These are phyloP conservation scores for Basidiobolus meristosporus DNA, from an alignment of 371 early-diverging fungal species.

Conservation along the genomic window DNA sequence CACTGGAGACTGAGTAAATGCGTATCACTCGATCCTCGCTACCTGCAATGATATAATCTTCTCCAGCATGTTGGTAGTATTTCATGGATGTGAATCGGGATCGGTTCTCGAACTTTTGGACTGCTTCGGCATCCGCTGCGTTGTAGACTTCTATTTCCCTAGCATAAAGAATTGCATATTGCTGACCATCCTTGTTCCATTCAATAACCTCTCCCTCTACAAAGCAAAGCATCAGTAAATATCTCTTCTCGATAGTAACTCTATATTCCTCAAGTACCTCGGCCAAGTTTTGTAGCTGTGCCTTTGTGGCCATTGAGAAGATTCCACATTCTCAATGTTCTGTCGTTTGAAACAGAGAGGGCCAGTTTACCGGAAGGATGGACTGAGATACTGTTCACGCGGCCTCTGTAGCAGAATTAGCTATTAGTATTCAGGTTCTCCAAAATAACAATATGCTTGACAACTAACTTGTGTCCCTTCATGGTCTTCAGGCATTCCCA, in stretches of 20 bases:
- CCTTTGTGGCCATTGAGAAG: constrained; percentile 70
- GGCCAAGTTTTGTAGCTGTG: constrained; percentile 29
- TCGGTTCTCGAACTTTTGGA: background rate
- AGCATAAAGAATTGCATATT: constrained; percentile 58
- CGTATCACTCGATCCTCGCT: no score
- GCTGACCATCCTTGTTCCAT: constrained; percentile 57
- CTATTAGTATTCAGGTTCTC: background rate
- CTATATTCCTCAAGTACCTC: constrained; percentile 12
- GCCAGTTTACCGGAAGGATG: constrained; percentile 90
- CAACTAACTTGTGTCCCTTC: constrained; percentile 69
- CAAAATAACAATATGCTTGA: background rate
- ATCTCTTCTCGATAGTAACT: background rate
- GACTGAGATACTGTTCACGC: constrained; percentile 54
- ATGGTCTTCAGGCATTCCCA: constrained; percentile 87
- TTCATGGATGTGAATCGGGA: background rate
- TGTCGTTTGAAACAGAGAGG: constrained; percentile 61
- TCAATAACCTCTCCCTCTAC: constrained; percentile 36
- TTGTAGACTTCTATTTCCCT: constrained; percentile 46
- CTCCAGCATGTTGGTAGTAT: no score
- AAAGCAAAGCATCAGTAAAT: constrained; percentile 2
- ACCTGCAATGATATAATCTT: no score
- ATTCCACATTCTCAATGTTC: constrained; percentile 78
- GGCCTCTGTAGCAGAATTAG: constrained; percentile 11
- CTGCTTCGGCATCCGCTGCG: constrained; percentile 23
- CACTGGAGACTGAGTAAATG: no score